Evolutionary conservation across 495 filamentous ascomycete species (phyloP).

Genomic region (Penicillium argentinense): DNA sequence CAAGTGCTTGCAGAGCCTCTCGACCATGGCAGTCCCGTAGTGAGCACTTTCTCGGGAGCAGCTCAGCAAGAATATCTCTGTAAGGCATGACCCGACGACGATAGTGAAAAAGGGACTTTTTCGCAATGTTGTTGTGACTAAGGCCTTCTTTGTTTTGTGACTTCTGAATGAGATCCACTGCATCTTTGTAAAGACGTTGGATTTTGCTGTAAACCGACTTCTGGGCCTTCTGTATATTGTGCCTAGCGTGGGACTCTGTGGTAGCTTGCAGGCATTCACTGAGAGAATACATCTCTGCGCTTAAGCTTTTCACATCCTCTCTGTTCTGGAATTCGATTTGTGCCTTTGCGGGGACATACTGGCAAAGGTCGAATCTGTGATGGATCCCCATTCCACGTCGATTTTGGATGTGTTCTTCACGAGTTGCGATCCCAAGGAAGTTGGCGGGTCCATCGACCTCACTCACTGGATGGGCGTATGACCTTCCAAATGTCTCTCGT

Average conservation of each 20-base stretch:
- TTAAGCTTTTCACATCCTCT: constrained; percentile 6
- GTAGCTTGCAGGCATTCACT: neutral
- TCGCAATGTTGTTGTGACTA: too few species aligned
- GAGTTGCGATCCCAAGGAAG: constrained; percentile 9
- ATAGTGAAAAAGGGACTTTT: constrained; percentile 17
- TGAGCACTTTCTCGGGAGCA: constrained; percentile 1
- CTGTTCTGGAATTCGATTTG: constrained; percentile 11
- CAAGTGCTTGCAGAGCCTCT: constrained; percentile 4
- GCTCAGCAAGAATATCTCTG: constrained; percentile 8
- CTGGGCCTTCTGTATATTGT: neutral
- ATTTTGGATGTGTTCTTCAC: constrained; percentile 14
- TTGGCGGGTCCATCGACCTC: constrained; percentile 13
- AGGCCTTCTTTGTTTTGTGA: too few species aligned
- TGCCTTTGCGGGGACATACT: constrained; percentile 12
- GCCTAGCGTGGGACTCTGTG: neutral
- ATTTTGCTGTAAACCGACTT: too few species aligned
- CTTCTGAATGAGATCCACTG: too few species aligned
- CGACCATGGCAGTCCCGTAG: constrained; percentile 7
- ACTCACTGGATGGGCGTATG: constrained; percentile 9
- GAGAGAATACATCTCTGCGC: neutral
- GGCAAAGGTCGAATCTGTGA: constrained; percentile 3
- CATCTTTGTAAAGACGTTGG: too few species aligned
- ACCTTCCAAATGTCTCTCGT: constrained; percentile 7
- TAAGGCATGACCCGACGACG: constrained; percentile 12
- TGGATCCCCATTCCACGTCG: constrained; percentile 14